Evolutionary conservation across 768 basidiomycete species (phyloP), one percentile per base, ranked within the genome.

Genomic region (Tylopilus sp.): DNA sequence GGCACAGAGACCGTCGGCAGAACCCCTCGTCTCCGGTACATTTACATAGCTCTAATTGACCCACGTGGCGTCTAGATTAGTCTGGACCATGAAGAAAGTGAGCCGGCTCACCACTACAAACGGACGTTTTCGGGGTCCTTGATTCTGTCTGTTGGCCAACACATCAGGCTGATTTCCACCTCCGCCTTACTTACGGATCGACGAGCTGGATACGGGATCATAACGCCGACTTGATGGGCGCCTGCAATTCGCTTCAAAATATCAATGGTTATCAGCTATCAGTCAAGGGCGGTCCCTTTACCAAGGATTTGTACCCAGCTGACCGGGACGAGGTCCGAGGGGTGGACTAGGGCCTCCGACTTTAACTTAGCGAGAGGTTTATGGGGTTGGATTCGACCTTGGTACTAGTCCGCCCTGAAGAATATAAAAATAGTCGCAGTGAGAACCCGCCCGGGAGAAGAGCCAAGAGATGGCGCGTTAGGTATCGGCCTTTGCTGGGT

Each of bases 111-210:
- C 25, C 16, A 52, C 36, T 5, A 19, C 26, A 54, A 29, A 47
- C 48, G 9, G 6, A 45, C 4, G 58, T 59, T 29, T 42, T 55
- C 52, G 69, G 67, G 67, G 67, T 71, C 69, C 58, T 47, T 37
- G 24, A 4, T 31, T 34, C 19, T 21, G 37, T n/a, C 36, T 28
- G 51, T 42, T n/a, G n/a, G 31, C 40, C 16, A 31, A 22, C 30
- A 24, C 36, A 10, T 12, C 28, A n/a, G 16, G 12, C 17, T 46
- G 12, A 45, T 48, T 40, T 37, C 46, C 29, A 45, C 37, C 58
- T 53, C 48, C 45, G 46, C 51, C 49, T 46, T 50, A 51, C 62
- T 30, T 51, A 51, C 54, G 43, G 59, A 65, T 65, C 59, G 55
- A 54, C 56, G 37, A 24, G 45, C 48, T 54, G 30, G 31, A 56